These are phyloP conservation scores for Neofusicoccum parvum DNA, from an alignment of 2,329 filamentous ascomycete species.

Conservation along the genomic window DNA sequence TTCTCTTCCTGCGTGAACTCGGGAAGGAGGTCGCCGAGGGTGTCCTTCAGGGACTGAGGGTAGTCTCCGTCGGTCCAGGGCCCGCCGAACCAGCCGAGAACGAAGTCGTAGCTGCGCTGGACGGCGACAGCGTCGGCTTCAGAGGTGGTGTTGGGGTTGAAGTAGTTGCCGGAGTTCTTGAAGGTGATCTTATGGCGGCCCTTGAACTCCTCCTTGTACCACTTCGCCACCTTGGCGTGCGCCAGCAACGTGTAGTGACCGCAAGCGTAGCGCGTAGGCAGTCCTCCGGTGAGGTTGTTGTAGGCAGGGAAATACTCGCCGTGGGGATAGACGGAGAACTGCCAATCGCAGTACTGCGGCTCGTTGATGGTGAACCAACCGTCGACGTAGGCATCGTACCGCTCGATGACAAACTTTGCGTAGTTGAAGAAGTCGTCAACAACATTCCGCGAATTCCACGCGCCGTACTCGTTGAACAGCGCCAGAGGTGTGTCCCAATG, in stretches of 20 bases:
- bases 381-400: conserved; percentile 44
- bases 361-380: conserved; percentile 47
- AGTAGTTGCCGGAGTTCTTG: conserved; percentile 48
- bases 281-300: conserved; percentile 43
- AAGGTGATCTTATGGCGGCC: conserved; percentile 45
- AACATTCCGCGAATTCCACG: conserved; percentile 42
- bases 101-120: conserved; percentile 46
- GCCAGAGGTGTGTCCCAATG: conserved; percentile 48
- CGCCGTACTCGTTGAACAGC: conserved; percentile 46
- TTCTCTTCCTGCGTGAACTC: conserved; percentile 43
- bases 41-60: conserved; percentile 41
- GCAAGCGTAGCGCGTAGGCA: conserved; percentile 46
- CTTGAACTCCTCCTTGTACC: conserved; percentile 50
- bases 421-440: conserved; percentile 48
- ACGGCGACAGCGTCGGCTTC: conserved; percentile 39
- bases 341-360: conserved; percentile 53
- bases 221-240: conserved; percentile 47
- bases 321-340: conserved; percentile 48
- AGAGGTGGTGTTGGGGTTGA: conserved; percentile 40
- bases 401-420: conserved; percentile 45
- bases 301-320: conserved; percentile 51
- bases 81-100: conserved; percentile 49
- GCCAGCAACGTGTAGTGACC: conserved; percentile 48
- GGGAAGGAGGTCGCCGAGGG: conserved; percentile 43
- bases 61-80: conserved; percentile 52